phyloP scores from a whole-genome alignment of 2,329 filamentous ascomycete species.

The Coniochaeta prunicola region DNA sequence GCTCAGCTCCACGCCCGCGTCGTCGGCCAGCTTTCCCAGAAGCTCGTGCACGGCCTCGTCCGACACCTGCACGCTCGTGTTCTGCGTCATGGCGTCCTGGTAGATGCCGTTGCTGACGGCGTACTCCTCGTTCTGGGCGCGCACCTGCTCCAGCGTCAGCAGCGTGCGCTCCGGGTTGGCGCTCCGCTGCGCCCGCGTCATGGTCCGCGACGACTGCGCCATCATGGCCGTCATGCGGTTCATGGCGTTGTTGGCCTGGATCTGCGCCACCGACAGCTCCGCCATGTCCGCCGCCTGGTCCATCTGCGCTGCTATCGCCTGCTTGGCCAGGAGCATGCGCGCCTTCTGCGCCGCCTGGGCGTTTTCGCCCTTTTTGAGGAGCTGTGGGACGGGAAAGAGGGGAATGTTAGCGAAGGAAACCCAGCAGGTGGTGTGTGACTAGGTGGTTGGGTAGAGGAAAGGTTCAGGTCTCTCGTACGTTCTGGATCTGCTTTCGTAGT shows the following conservation, averaged over 20 bases:
- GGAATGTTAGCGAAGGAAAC: background rate
- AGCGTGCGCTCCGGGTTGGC: constrained; percentile 56
- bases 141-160: constrained; percentile 53
- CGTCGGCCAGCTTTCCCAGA: constrained; percentile 79
- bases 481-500: constrained; percentile 57
- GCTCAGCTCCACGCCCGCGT: constrained; percentile 75
- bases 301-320: constrained; percentile 56
- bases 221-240: constrained; percentile 60
- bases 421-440: background rate
- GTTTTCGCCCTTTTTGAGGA: constrained; percentile 57
- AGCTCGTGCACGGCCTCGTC: constrained; percentile 82
- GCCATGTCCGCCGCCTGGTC: constrained; percentile 60
- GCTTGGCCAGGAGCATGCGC: constrained; percentile 54
- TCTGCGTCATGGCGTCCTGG: constrained; percentile 75
- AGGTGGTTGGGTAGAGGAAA: background rate
- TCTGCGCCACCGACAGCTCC: constrained; percentile 51
- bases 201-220: constrained; percentile 50
- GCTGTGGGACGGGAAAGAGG: constrained; percentile 15
- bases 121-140: constrained; percentile 56
- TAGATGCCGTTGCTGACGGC: constrained; percentile 67
- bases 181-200: constrained; percentile 50
- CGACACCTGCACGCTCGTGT: constrained; percentile 65
- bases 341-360: constrained; percentile 57
- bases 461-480: constrained; percentile 21
- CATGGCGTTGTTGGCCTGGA: constrained; percentile 58